Conservation (phyloP, 306 rosid species). For the Cyamopsis tetragonoloba region DNA sequence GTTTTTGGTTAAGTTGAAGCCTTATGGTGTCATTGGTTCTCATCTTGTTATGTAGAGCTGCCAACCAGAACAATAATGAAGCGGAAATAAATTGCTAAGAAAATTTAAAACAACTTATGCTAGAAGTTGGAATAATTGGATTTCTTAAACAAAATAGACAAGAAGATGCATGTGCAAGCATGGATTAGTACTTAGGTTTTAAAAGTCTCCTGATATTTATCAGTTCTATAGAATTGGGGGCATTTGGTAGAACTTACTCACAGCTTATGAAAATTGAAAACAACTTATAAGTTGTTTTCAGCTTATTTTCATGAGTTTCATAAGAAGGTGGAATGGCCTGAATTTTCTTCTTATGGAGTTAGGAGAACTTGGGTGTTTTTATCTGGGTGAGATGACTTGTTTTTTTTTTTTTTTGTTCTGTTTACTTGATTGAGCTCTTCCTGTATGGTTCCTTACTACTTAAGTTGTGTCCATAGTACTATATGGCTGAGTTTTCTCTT, state of each 20-base stretch:
- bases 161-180: background rate
- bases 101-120: background rate
- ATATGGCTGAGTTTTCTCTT: background rate
- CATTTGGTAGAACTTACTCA: too few species aligned
- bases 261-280: too few species aligned
- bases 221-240: background rate
- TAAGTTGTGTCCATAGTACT: background rate
- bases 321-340: background rate
- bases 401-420: background rate
- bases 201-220: background rate
- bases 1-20: background rate
- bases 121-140: background rate
- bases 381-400: background rate
- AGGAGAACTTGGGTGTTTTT: background rate
- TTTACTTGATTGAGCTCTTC: background rate
- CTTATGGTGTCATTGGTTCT: background rate
- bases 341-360: background rate
- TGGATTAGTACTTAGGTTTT: background rate
- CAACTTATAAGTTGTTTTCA: too few species aligned
- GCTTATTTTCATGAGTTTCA: too few species aligned
- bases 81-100: background rate
- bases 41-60: slow-evolving; percentile 1
- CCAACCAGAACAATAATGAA: background rate
- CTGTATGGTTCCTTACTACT: background rate
- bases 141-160: background rate